These are phyloP conservation scores for Boeremia exigua DNA, from an alignment of 2,329 filamentous ascomycete species.

Conservation along the genomic window DNA sequence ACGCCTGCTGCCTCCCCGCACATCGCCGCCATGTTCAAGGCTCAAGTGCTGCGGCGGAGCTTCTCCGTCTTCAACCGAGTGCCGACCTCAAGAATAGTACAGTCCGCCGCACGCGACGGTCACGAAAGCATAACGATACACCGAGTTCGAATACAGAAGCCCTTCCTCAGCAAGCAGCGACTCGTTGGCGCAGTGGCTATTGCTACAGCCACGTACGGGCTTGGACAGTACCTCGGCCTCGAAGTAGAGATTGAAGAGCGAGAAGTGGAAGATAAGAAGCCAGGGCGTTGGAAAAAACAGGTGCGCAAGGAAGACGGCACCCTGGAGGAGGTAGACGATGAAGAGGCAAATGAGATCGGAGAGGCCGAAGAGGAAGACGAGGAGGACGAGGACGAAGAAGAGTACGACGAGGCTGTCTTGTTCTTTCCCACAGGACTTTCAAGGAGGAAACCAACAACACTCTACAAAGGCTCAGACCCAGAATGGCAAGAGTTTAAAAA, in stretches of 20 bases:
- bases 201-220: slow-evolving; percentile 25
- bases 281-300: slow-evolving; percentile 12
- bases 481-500: slow-evolving; percentile 60
- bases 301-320: slow-evolving; percentile 14
- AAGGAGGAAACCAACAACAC: slow-evolving; percentile 47
- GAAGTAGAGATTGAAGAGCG: slow-evolving; percentile 32
- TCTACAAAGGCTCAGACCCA: slow-evolving; percentile 59
- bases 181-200: slow-evolving; percentile 32
- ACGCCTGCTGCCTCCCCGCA: slow-evolving; percentile 21
- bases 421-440: slow-evolving; percentile 59
- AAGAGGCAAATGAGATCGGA: slow-evolving; percentile 31
- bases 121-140: slow-evolving; percentile 43
- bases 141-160: slow-evolving; percentile 50
- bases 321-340: slow-evolving; percentile 26
- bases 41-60: slow-evolving; percentile 46
- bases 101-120: slow-evolving; percentile 38
- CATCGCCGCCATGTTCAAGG: slow-evolving; percentile 45
- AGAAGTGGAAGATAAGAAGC: slow-evolving; percentile 14
- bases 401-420: slow-evolving; percentile 39
- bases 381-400: slow-evolving; percentile 35
- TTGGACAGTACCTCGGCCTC: slow-evolving; percentile 32
- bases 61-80: slow-evolving; percentile 43
- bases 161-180: slow-evolving; percentile 35
- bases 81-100: slow-evolving; percentile 31
- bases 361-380: slow-evolving; percentile 39